A percentile compares a stretch with the other conserved stretches of the same genome.
phyloP scores from a whole-genome alignment of 352 stramenopile genomes.

The Pythium periplocum region DNA sequence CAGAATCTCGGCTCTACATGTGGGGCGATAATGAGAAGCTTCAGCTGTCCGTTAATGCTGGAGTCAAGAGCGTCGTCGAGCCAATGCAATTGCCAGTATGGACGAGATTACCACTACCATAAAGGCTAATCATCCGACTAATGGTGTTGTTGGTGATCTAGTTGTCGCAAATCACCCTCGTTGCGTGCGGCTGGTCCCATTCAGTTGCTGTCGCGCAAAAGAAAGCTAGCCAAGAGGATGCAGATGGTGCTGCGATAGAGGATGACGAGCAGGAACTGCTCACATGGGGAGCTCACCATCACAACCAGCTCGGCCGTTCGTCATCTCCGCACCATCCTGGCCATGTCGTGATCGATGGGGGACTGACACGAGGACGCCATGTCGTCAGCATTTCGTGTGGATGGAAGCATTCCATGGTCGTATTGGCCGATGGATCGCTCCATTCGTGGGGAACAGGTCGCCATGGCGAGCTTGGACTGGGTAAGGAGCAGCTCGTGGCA shows the following conservation, averaged over 20 bases:
- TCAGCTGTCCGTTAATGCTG: slow-evolving; percentile 23
- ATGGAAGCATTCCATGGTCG: slow-evolving; percentile 79
- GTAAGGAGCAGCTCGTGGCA: slow-evolving; percentile 17
- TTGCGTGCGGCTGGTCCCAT: slow-evolving; percentile 72
- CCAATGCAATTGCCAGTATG: background rate
- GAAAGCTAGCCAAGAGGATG: background rate
- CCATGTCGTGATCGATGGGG: slow-evolving; percentile 5
- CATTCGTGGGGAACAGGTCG: slow-evolving; percentile 71
- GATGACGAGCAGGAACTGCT: slow-evolving; percentile 19
- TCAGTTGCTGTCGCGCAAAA: slow-evolving; percentile 32
- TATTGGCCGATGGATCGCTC: slow-evolving; percentile 33
- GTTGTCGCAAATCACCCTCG: slow-evolving; percentile 23
- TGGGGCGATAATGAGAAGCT: slow-evolving; percentile 64
- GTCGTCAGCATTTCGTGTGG: slow-evolving; percentile 66
- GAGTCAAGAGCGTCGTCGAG: background rate
- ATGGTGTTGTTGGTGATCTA: too few species aligned
- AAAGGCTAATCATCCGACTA: too few species aligned
- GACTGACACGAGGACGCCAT: slow-evolving; percentile 19
- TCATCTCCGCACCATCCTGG: too few species aligned
- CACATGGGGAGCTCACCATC: slow-evolving; percentile 52
- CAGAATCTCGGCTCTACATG: slow-evolving; percentile 37
- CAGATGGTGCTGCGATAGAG: background rate
- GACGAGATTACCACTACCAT: too few species aligned
- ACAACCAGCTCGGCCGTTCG: slow-evolving; percentile 37
- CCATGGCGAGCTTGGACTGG: slow-evolving; percentile 67